Conservation (phyloP, 2,329 filamentous ascomycete genomes). For the Lasiodiplodia sp. region DNA sequence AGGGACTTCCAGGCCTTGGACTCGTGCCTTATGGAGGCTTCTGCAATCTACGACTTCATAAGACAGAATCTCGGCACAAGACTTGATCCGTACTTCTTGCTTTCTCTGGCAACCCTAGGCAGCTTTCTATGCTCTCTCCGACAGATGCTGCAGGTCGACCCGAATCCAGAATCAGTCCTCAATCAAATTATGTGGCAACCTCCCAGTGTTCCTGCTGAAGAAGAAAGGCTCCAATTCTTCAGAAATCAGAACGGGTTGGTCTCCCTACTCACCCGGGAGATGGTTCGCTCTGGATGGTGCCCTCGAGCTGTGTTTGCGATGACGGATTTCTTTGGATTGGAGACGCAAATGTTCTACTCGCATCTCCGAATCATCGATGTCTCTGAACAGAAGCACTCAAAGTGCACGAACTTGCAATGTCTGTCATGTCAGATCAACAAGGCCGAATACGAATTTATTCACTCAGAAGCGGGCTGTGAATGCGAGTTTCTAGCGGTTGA, state of each 20-base stretch:
- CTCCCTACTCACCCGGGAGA: background rate
- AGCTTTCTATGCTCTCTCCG: background rate
- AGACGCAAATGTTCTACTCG: background rate
- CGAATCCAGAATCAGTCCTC: background rate
- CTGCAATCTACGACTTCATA: background rate
- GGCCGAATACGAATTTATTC: background rate
- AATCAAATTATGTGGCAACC: background rate
- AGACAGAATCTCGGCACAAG: background rate
- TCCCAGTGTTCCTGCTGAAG: background rate
- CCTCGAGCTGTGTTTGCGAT: background rate
- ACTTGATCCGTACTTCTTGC: background rate
- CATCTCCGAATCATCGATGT: background rate
- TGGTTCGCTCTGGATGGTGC: background rate
- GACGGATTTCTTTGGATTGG: background rate
- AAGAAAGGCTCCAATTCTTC: background rate
- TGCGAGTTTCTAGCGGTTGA: background rate
- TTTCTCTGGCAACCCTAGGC: background rate
- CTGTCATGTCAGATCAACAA: background rate
- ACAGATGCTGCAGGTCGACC: background rate
- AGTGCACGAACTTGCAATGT: background rate
- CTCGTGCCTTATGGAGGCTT: background rate
- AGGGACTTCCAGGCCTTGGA: background rate
- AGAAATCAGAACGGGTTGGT: background rate
- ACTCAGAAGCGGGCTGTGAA: background rate
- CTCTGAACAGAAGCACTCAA: background rate